Conservation (phyloP, 768 basidiomycete genomes). For the Pisolithus microcarpus region DNA sequence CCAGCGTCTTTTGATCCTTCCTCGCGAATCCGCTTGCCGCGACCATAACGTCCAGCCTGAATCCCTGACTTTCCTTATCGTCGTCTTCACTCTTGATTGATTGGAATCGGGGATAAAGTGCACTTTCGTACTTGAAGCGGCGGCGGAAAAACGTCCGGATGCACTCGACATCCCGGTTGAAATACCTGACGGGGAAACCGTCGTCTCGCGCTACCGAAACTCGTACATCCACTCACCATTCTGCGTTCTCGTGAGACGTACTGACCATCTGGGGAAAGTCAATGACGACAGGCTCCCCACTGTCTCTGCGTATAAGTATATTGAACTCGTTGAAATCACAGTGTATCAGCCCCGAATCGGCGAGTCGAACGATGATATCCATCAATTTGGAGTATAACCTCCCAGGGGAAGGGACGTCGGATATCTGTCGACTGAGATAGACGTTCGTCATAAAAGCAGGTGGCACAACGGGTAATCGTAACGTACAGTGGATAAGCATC, state of each 20-base stretch:
- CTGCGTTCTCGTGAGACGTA: constrained; percentile 93
- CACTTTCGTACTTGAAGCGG: constrained; percentile 88
- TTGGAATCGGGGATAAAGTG: constrained; percentile 80
- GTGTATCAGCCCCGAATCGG: constrained; percentile 91
- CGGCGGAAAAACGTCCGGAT: constrained; percentile 88
- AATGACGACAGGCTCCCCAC: constrained; percentile 79
- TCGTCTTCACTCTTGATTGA: constrained; percentile 24
- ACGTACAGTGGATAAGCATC: constrained; percentile 90
- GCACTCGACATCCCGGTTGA: constrained; percentile 97
- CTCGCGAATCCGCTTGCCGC: constrained; percentile 90
- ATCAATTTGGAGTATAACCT: constrained; percentile 87
- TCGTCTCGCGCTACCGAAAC: constrained; percentile 6
- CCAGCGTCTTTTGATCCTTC: constrained; percentile 73
- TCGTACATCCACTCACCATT: constrained; percentile 56
- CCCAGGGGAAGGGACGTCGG: constrained; percentile 77
- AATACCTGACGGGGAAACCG: constrained; percentile 61
- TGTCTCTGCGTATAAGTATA: constrained; percentile 79
- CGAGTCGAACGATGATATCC: constrained; percentile 94
- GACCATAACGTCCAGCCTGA: constrained; percentile 83
- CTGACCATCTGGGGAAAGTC: constrained; percentile 99
- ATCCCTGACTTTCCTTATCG: constrained; percentile 40
- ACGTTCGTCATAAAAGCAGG: constrained; percentile 1
- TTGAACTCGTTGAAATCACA: constrained; percentile 99
- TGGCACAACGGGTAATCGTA: not conserved
- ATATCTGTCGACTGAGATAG: constrained; percentile 69